Evolutionary conservation across 2,329 filamentous ascomycete species (phyloP).

Genomic region (Trichoderma aggressivum): DNA sequence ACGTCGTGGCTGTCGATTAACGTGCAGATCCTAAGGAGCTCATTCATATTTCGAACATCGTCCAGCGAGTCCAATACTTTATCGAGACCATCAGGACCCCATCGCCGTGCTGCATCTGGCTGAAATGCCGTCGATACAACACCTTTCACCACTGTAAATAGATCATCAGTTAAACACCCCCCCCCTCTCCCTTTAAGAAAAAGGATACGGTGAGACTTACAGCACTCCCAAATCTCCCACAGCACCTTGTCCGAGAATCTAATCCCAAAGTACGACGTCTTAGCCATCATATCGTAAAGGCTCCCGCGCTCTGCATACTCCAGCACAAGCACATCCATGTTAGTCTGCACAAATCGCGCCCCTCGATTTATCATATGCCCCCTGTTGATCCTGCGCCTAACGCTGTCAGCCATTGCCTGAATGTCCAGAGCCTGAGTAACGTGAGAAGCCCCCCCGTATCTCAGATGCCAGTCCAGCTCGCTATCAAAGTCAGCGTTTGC

Average conservation of each 20-base stretch:
- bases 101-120: constrained; percentile 4
- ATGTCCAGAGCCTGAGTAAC: constrained; percentile 29
- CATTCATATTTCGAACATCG: neutral
- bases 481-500: constrained; percentile 5
- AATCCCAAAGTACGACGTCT: constrained; percentile 3
- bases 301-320: constrained; percentile 29
- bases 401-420: constrained; percentile 11
- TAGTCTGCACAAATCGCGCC: neutral
- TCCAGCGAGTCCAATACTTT: neutral
- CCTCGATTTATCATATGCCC: neutral
- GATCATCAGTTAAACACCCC: constrained; percentile 17
- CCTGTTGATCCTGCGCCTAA: constrained; percentile 13
- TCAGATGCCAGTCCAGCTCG: constrained; percentile 27
- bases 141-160: constrained; percentile 27
- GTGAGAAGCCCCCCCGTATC: constrained; percentile 29
- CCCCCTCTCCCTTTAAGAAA: neutral
- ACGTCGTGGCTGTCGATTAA: constrained; percentile 27
- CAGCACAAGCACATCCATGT: constrained; percentile 24
- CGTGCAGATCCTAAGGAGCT: neutral
- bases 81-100: constrained; percentile 4
- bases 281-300: constrained; percentile 22
- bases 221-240: constrained; percentile 32
- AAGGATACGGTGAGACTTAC: constrained; percentile 22
- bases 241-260: constrained; percentile 24
- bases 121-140: constrained; percentile 30